phyloP scores from a whole-genome alignment of 768 basidiomycete species.

The Nevesoporus exiguus region DNA sequence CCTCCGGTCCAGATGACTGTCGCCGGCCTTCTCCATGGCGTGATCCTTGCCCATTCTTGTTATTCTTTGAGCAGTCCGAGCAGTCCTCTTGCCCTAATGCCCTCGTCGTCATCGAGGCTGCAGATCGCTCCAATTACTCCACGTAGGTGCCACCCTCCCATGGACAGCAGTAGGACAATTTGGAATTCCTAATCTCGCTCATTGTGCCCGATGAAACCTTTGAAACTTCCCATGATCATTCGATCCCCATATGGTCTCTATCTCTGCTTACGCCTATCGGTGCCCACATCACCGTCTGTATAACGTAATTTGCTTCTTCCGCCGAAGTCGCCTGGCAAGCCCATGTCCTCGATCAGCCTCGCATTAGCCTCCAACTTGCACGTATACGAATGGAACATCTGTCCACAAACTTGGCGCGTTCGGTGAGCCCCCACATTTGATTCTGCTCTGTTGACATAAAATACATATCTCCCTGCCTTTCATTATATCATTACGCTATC shows the following conservation, averaged over 20 bases:
- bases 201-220: neutral
- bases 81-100: no score
- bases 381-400: neutral
- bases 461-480: neutral
- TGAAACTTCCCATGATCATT: constrained; percentile 9
- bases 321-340: neutral
- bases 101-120: neutral
- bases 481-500: neutral
- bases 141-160: neutral
- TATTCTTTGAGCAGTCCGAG: no score
- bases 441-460: neutral
- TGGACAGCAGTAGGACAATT: neutral
- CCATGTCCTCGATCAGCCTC: no score
- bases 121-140: neutral
- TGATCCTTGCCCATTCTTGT: no score
- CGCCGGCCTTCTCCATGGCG: no score
- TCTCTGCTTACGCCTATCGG: constrained; percentile 8
- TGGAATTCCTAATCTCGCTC: neutral
- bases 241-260: neutral
- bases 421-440: neutral
- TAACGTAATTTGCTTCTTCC: neutral
- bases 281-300: neutral
- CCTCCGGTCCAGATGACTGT: no score
- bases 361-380: no score
- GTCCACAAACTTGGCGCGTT: neutral